Conservation (phyloP, 768 basidiomycete species). For the Gautieria morchelliformis region DNA sequence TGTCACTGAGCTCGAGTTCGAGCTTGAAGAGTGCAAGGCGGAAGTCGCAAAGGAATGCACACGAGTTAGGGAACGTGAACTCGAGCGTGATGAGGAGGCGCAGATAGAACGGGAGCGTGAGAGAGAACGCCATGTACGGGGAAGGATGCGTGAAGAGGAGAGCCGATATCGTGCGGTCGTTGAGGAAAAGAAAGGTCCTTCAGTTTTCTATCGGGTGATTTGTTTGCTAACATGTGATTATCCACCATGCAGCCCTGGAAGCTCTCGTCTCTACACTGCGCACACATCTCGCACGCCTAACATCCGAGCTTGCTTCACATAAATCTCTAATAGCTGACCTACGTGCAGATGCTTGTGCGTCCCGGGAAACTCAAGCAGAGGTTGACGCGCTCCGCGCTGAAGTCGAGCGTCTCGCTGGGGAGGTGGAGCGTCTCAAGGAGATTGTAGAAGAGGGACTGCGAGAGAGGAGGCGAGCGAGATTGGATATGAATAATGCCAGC, state of each 20-base stretch:
- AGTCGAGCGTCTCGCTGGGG: constrained; percentile 72
- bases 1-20: constrained; percentile 80
- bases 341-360: constrained; percentile 39
- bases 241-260: constrained; percentile 54
- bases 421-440: constrained; percentile 79
- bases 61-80: constrained; percentile 48
- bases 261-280: constrained; percentile 66
- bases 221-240: constrained; percentile 5
- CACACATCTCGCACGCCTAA: constrained; percentile 66
- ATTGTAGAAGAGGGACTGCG: constrained; percentile 83
- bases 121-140: constrained; percentile 24
- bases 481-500: constrained; percentile 17
- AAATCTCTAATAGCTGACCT: constrained; percentile 20
- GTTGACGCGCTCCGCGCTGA: constrained; percentile 61
- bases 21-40: constrained; percentile 76
- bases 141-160: constrained; percentile 29
- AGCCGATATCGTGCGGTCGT: constrained; percentile 65
- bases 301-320: constrained; percentile 53
- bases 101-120: constrained; percentile 14
- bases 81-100: constrained; percentile 30
- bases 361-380: constrained; percentile 55
- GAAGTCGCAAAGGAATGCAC: constrained; percentile 67
- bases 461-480: constrained; percentile 52
- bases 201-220: no score
- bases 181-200: constrained; percentile 78